Percentiles rank a stretch among this genome's conserved stretches.
These are phyloP conservation scores for Melaleuca quinquenervia DNA, from an alignment of 345 rosid species.

Conservation along the genomic window DNA sequence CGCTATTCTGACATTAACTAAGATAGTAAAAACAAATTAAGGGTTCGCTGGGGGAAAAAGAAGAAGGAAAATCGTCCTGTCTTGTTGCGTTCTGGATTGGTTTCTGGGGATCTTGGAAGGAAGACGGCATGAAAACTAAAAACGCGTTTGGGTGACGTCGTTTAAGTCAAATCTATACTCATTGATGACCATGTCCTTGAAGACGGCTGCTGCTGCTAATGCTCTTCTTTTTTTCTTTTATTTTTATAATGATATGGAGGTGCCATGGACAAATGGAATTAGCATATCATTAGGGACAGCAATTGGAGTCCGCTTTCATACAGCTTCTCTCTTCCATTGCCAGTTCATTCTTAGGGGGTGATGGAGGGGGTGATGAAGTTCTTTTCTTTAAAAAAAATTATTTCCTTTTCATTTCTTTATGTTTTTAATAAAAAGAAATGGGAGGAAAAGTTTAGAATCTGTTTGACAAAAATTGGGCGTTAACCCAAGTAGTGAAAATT, in stretches of 20 bases:
- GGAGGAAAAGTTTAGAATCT: not conserved
- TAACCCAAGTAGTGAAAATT: not conserved
- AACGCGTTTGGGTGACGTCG: not conserved
- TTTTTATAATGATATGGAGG: not conserved
- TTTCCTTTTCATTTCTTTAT: not conserved
- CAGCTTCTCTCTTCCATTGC: not conserved
- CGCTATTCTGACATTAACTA: not conserved
- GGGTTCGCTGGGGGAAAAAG: not conserved
- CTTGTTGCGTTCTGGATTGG: not conserved
- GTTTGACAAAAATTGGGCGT: not conserved
- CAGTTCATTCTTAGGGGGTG: not conserved
- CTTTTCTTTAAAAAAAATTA: not conserved
- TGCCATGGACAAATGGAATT: not conserved
- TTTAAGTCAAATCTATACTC: not conserved
- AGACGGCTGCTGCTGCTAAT: not conserved
- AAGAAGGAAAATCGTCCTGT: not conserved
- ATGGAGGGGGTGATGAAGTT: no score
- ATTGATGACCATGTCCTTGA: not conserved
- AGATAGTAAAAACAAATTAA: not conserved
- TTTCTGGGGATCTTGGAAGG: not conserved
- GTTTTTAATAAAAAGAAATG: not conserved
- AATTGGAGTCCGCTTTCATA: not conserved
- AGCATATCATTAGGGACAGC: not conserved
- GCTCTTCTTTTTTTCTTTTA: not conserved
- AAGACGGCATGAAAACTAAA: not conserved